phyloP scores from a whole-genome alignment of 805 yeast genomes.

The Candida suzukii region DNA sequence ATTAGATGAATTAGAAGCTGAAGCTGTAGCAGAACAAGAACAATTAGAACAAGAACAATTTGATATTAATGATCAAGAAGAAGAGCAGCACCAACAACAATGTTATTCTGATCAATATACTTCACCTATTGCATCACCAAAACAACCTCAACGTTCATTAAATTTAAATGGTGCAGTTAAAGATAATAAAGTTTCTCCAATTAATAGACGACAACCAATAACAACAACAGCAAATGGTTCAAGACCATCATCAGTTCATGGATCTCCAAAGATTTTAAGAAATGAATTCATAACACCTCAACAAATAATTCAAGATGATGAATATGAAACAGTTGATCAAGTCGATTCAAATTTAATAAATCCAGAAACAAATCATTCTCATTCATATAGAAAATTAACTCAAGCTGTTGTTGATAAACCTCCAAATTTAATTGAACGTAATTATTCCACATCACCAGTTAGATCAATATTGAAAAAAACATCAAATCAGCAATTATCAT shows the following conservation, averaged over 20 bases:
- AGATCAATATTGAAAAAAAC: constrained; percentile 13
- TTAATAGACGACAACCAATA: no score
- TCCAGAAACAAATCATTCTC: neutral
- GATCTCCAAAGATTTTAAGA: constrained; percentile 1
- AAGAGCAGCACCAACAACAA: neutral
- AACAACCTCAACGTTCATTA: neutral
- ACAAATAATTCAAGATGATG: neutral
- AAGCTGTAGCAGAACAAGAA: no score
- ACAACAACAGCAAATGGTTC: no score
- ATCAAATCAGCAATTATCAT: neutral
- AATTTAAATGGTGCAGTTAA: neutral
- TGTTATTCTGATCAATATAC: neutral
- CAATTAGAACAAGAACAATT: neutral
- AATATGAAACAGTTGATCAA: neutral
- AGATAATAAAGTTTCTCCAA: neutral
- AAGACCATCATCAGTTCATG: neutral
- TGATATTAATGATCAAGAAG: neutral
- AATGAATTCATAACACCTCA: neutral
- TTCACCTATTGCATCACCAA: neutral
- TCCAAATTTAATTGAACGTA: neutral
- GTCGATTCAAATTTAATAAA: neutral
- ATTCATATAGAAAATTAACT: constrained; percentile 12
- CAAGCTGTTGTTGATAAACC: constrained; percentile 5
- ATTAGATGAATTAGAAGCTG: no score
- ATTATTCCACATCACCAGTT: constrained; percentile 10